Base-by-base conservation (phyloP, 2,329 filamentous ascomycete species). In the Cyclaneusma minus region DNA sequence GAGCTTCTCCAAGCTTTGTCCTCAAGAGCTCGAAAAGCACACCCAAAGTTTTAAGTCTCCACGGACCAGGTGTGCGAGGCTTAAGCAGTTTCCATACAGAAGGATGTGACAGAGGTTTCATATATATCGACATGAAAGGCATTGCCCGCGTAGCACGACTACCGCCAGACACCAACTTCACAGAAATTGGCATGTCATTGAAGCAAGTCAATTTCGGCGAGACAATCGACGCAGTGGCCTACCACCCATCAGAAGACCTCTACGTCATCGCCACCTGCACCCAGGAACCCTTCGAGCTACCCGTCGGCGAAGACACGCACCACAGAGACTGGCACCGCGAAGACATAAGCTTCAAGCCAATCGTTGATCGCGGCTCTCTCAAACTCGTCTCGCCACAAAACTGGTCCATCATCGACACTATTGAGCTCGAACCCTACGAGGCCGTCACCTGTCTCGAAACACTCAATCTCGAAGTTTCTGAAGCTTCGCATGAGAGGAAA, bases 391-490 rank as follows among this genome's bases (percentile, higher is more conserved):
- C 75, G 36, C 77, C 83, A 0, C 61, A 63, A 23, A 83, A 70
- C 4, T 85, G 82, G 72, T 68, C 68, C 1, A 61, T 85, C 19
- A 78, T 95, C 31, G 80, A 93, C 45, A 72, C 64, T 13, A 58
- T 84, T 27, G 58, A 72, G 22, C 63, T 93, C 37, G 80, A 85
- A 28, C 56, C 68, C 0, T 74, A 65, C 34, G 87, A 94, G 52
- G 67, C 72, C 8, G 62, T 92, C 9, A 75, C 89, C 46, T 82
- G 78, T 34, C 68, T 95, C 42, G 75, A 87, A 48, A 76, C 78
- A 4, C 63, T 95, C 20, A 77, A 79, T 29, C 67, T 98, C 9
- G 89, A 95, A 50, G 64, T 92, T 6, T 94, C 85, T 0, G 89
- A 98, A 51, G 72, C 76, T 17, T 94, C 84, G 0, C 82, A 89